Conservation (phyloP, 176 grass and related monocot species). For the Cymbopogon citratus region DNA sequence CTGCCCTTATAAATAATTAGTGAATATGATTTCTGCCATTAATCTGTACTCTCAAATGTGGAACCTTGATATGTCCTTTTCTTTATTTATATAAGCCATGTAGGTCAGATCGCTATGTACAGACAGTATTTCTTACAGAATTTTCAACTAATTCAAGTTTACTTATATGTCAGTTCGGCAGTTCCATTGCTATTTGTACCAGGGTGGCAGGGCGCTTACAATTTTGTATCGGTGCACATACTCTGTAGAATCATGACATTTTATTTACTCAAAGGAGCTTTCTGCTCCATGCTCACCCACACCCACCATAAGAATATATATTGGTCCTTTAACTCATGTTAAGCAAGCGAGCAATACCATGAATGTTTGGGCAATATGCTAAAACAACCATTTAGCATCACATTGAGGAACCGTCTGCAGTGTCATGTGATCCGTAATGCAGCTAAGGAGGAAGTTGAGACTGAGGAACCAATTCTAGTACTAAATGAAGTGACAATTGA, state of each 20-base stretch:
- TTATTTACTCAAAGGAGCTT: background rate
- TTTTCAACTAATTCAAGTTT: background rate
- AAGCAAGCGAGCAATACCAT: slow-evolving; percentile 71
- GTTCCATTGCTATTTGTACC: background rate
- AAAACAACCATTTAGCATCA: slow-evolving; percentile 83
- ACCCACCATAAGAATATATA: background rate
- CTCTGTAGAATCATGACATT: background rate
- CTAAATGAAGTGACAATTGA: slow-evolving; percentile 94
- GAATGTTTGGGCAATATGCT: slow-evolving; percentile 72
- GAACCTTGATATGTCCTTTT: background rate
- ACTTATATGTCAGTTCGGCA: background rate
- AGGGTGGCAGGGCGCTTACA: background rate
- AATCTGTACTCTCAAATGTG: background rate
- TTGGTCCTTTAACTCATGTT: background rate
- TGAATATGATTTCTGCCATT: background rate
- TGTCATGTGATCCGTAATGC: slow-evolving; percentile 83
- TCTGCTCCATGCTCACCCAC: background rate
- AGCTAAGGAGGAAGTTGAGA: slow-evolving; percentile 73
- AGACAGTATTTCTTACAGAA: background rate
- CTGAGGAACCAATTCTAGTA: slow-evolving; percentile 78
- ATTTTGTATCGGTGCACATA: background rate
- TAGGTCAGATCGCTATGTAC: background rate
- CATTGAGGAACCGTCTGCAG: slow-evolving; percentile 70
- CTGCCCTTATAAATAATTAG: background rate
- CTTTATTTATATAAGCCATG: background rate